These are phyloP conservation scores for Sclerospora graminicola DNA, from an alignment of 352 stramenopile species.

Conservation along the genomic window DNA sequence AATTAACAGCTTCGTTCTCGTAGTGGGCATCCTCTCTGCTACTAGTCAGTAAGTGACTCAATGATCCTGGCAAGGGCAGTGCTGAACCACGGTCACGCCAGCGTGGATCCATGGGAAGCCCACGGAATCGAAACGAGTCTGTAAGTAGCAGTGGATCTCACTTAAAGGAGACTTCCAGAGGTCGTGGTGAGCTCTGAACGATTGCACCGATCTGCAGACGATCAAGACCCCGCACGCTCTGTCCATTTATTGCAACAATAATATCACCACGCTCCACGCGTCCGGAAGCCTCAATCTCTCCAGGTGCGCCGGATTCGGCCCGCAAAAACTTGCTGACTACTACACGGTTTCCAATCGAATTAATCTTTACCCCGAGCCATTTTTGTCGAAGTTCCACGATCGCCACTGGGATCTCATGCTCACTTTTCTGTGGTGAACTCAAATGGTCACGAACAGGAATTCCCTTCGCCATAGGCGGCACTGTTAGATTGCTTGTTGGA, in stretches of 20 bases:
- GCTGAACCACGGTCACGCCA: constrained; percentile 52
- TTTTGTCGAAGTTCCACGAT: constrained; percentile 51
- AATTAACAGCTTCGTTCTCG: constrained; percentile 8
- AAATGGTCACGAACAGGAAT: constrained; percentile 10
- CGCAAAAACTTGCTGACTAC: constrained; percentile 68
- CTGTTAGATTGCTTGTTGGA: constrained; percentile 3
- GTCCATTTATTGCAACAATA: constrained; percentile 54
- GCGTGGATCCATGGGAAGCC: constrained; percentile 33
- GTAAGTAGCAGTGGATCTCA: constrained; percentile 36
- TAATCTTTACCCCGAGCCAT: constrained; percentile 71
- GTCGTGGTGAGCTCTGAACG: constrained; percentile 43
- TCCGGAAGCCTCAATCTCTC: constrained; percentile 64
- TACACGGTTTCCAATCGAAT: constrained; percentile 57
- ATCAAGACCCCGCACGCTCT: constrained; percentile 44
- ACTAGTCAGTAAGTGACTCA: constrained; percentile 25
- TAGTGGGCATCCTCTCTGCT: constrained; percentile 7
- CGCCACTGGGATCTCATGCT: constrained; percentile 11
- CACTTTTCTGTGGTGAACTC: constrained; percentile 4
- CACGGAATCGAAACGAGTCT: constrained; percentile 48
- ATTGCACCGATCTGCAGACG: constrained; percentile 49
- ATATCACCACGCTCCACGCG: constrained; percentile 47
- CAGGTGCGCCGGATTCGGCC: constrained; percentile 36
- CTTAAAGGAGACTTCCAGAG: constrained; percentile 50
- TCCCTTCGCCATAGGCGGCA: constrained; percentile 8
- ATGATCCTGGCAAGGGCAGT: constrained; percentile 30